These are phyloP conservation scores for Termitomyces sp. DNA, from an alignment of 768 basidiomycete species.

Conservation along the genomic window DNA sequence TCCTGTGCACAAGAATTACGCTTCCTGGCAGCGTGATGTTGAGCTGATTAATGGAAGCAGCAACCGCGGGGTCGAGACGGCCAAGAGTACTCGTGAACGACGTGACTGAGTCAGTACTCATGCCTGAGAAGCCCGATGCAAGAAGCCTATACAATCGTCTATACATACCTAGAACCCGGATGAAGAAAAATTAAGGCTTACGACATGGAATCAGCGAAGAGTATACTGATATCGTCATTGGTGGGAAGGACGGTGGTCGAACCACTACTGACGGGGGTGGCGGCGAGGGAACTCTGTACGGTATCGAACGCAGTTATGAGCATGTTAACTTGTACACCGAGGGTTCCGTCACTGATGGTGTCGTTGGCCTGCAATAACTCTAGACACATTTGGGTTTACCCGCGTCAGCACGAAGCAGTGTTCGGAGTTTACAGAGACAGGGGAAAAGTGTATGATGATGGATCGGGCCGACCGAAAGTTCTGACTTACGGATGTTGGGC, in stretches of 20 bases:
- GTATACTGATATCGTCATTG: conserved; percentile 28
- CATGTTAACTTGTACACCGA: conserved; percentile 20
- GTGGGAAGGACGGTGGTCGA: conserved; percentile 26
- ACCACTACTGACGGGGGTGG: conserved; percentile 23
- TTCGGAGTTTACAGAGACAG: not conserved
- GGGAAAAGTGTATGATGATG: not conserved
- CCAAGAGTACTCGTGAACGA: conserved; percentile 18
- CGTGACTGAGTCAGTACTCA: conserved; percentile 20
- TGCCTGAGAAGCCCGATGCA: conserved; percentile 24
- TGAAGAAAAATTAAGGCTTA: conserved; percentile 11
- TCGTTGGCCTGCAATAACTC: conserved; percentile 25
- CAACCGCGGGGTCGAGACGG: conserved; percentile 24
- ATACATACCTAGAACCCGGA: not conserved
- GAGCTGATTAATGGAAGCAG: conserved; percentile 18
- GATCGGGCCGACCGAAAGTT: not conserved
- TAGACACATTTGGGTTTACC: conserved; percentile 3
- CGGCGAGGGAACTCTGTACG: conserved; percentile 15
- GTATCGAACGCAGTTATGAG: conserved; percentile 21
- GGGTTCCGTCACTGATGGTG: conserved; percentile 21
- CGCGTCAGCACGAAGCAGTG: not conserved
- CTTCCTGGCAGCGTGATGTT: conserved; percentile 25
- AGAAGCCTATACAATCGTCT: conserved; percentile 15
- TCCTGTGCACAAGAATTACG: conserved; percentile 21
- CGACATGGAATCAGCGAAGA: conserved; percentile 23
- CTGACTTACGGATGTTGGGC: conserved; percentile 21